Base-by-base conservation (phyloP, 371 early-diverging fungal species). In the Apophysomyces elegans region DNA sequence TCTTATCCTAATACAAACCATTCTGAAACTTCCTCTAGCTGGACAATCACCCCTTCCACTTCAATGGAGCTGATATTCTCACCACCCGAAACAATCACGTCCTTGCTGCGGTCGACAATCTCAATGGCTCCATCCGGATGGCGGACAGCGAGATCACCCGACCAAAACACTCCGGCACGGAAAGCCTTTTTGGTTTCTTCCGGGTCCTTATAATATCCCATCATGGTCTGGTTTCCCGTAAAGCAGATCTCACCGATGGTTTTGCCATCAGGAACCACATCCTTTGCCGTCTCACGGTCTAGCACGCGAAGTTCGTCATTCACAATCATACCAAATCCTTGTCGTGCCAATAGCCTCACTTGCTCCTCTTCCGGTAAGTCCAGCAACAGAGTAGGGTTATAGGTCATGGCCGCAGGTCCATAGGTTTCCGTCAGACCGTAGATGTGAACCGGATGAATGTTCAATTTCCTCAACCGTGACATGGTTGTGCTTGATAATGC, bases 61-160 rank as follows among this genome's bases (percentile, higher is more conserved):
- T 89, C 89, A n/a, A 91, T 77, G 0, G 89, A 87, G 4, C 87
- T 87, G 58, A 91, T 87, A 64, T 91, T 91, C 61, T 91, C 91
- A 16, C 91, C 91, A 35, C 91, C 89, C n/a, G 87, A 86, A 37
- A 91, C 86, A 54, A 91, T 88, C 13, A 91, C 85, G 62, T 91
- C 90, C 68, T 91, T 90, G 58, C 75, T 75, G 14, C 91, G 83
- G 63, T 91, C 91, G 18, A 86, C 78, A 38, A 91, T 76, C 37
- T 88, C 82, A 38, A 90, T 78, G 45, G 86, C 84, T 0, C 91
- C 91, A 68, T 91, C 89, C 26, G 84, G 74, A 62, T 87, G 84
- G 26, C 85, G 77, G 14, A 89, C 88, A 54, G 84, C 91, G 56
- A 91, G 66, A 70, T 91, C 91, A 7, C 91, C 91, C 37, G 86